Evolutionary conservation across 106 monocot genomes (phyloP), one percentile per base, ranked within the genome.

Genomic region (Cymbidium sinense): DNA sequence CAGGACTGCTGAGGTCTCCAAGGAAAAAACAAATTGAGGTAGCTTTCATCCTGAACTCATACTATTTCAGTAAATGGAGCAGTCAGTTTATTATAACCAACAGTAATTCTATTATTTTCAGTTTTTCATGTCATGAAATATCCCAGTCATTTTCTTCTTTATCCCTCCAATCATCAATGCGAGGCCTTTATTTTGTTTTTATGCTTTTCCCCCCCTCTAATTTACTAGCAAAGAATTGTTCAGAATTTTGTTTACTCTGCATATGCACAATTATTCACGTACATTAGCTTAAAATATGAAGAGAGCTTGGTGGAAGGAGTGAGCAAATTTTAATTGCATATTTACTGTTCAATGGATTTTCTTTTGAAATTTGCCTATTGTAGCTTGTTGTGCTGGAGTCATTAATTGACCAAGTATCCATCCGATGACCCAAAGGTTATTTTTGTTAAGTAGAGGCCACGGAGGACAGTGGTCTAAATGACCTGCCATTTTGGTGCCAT

Each of bases 11-110:
- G 25, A 83, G 85, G 27, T 77, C 70, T 75, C 43, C 50, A 33
- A 52, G 64, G 64, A 76, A 79, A 76, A 85, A 77, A 47, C 62
- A 78, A 64, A 70, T 18, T 36, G 83, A 91, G 93, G 93, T 93
- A 88, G 25, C 20, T 80, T 67, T 67, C 67, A 67, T 11, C 31
- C 67, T 18, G 67, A 67, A 31, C 67, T 67, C 15, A 30, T 67
- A 67, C 31, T 67, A 27, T 67, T 33, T 4, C 33, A 67, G 29
- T 33, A 1, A 1, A 64, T 64, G 27, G 67, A 31, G 27, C 33
- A 67, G 27, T 28, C 4, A 2, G 29, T 67, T 23, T 67, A 13
- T 67, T 67, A 33, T 67, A 67, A 29, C 31, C 29, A 33, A 13
- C 33, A 33, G 31, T 67, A 67, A 67, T 67, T 67, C 33, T 11